Evolutionary conservation across 345 rosid genomes (phyloP), one percentile per base, ranked within the genome.

Genomic region (Camelina hispida): DNA sequence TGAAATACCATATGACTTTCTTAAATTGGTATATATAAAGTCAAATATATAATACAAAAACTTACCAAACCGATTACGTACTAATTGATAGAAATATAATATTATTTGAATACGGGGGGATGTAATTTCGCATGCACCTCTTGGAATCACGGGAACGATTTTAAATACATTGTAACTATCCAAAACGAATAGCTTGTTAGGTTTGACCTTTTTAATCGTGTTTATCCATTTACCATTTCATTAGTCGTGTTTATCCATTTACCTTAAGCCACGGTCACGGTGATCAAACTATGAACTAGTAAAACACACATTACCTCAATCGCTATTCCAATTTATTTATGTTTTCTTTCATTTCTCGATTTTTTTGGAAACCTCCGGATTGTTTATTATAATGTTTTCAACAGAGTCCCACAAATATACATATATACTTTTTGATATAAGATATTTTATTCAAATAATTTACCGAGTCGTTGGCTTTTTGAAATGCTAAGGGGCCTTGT

Each of bases 401-500:
- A 62, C 23, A 38, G 40, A 62, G 3, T 12, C 18, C n/a, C 38
- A 13, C 25, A 61, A 40, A n/a, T n/a, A n/a, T n/a, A n/a, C n/a
- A 14, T 25, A 8, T 15, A 25, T 9, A 9, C 1, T 17, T 48
- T 47, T 13, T 20, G 9, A 14, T 25, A 14, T 13, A 28, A 28
- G 17, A 25, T 16, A 4, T 7, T 11, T 22, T 7, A 28, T 69
- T 14, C 11, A 37, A 10, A 22, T 6, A 28, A 13, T 23, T 57
- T 38, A 75, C 68, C 46, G 28, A 59, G 46, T 75, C 73, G 54
- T 59, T 50, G 54, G 68, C 68, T 51, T 40, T 56, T 67, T 75
- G 62, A 75, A 67, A 57, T 60, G 53, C 44, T 62, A 40, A 59
- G 30, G 54, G 66, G 28, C 40, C 3, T 58, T 58, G 18, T 13